Evolutionary conservation across 176 grass and related monocot species (phyloP).

Genomic region (Juncus inflexus): DNA sequence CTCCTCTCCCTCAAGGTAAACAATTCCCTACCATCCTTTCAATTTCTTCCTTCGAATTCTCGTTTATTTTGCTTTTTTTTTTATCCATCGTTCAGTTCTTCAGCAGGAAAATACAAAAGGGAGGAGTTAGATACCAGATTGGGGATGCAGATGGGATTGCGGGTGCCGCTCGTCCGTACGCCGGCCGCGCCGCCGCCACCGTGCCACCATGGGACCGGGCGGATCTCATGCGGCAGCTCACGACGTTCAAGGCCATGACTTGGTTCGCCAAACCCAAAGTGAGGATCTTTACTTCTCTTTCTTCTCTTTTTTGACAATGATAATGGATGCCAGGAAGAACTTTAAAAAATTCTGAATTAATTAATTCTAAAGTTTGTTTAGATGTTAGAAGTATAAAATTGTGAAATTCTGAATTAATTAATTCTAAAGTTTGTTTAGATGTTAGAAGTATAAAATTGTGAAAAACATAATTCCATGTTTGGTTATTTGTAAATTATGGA

Average conservation of each 20-base stretch:
- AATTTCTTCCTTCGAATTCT: slow-evolving; percentile 8
- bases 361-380: too few species aligned
- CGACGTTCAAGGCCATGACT: slow-evolving; percentile 98
- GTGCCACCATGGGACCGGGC: slow-evolving; percentile 84
- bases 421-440: too few species aligned
- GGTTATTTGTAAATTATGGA: too few species aligned
- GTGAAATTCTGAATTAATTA: too few species aligned
- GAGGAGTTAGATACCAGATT: slow-evolving; percentile 37
- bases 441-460: too few species aligned
- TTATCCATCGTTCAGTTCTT: slow-evolving; percentile 17
- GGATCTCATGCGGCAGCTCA: slow-evolving; percentile 66
- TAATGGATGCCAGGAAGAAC: too few species aligned
- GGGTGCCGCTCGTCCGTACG: slow-evolving; percentile 48
- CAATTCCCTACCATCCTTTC: background rate
- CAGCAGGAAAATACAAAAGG: slow-evolving; percentile 18
- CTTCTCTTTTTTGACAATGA: too few species aligned
- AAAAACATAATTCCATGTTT: too few species aligned
- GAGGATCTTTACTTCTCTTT: background rate
- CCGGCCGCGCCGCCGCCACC: slow-evolving; percentile 40
- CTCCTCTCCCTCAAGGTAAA: slow-evolving; percentile 42
- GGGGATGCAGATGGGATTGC: slow-evolving; percentile 44
- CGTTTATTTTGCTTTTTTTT: slow-evolving; percentile 8
- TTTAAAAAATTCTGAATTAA: too few species aligned
- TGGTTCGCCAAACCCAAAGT: slow-evolving; percentile 99
- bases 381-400: too few species aligned